Percentiles rank a stretch among this genome's conserved stretches.
phyloP scores from a whole-genome alignment of 805 yeast species.

The Jamesozyma lodderae region DNA sequence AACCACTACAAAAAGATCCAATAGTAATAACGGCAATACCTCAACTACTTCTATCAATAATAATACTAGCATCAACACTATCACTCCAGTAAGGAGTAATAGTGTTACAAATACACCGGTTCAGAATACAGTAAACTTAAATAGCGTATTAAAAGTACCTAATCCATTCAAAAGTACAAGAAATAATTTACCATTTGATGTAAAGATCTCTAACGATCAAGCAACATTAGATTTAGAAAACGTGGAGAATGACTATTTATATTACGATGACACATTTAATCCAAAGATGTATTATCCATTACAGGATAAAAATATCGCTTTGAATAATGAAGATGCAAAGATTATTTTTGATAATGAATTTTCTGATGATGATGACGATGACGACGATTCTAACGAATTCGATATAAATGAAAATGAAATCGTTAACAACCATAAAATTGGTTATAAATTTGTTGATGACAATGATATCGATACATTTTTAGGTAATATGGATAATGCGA shows the following conservation, averaged over 20 bases:
- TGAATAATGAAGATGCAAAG: conserved; percentile 25
- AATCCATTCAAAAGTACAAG: conserved; percentile 1
- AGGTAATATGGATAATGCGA: neutral
- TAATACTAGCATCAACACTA: too few relatives aligned
- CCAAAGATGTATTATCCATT: conserved; percentile 18
- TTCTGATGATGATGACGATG: conserved; percentile 19
- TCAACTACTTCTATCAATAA: too few relatives aligned
- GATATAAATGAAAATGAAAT: conserved; percentile 4
- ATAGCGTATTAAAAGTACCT: conserved; percentile 16
- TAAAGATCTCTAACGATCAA: conserved; percentile 11
- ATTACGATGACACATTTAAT: conserved; percentile 13
- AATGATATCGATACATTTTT: neutral
- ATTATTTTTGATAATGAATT: conserved; percentile 27
- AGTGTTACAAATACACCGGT: conserved; percentile 7
- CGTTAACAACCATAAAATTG: neutral
- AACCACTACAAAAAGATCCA: conserved; percentile 15
- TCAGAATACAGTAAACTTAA: conserved; percentile 23
- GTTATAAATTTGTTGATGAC: conserved; percentile 1
- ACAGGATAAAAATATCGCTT: conserved; percentile 18
- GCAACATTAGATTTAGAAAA: neutral
- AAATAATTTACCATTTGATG: conserved; percentile 7
- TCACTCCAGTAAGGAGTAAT: too few relatives aligned
- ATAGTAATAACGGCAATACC: neutral
- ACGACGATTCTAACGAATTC: conserved; percentile 5
- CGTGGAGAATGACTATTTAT: conserved; percentile 10